Evolutionary conservation across 345 rosid genomes (phyloP), one percentile per base, ranked within the genome.

Genomic region (Combretum micranthum): DNA sequence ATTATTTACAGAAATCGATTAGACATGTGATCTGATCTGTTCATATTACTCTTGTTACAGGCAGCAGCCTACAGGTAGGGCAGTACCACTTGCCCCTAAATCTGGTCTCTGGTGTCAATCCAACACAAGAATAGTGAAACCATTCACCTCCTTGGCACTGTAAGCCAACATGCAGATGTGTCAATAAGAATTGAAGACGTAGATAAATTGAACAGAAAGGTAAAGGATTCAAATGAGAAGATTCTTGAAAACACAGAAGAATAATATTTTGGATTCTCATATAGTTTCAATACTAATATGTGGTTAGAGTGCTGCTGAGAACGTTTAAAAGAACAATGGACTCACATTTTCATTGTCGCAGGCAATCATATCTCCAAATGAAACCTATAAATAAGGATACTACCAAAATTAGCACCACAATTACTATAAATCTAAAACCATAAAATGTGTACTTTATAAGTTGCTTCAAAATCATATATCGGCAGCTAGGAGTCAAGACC

Each of bases 131-230:
- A 60, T 93, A 93, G 57, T 90, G 99, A 79, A 93, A 93, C 99
- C 99, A 90, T 68, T 93, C 99, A 53, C 99, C 99, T 76, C 99
- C 99, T 71, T 85, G 90, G 74, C 99, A 93, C 99, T 90, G 77
- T 58, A 43, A 46, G 63, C 20, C 53, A 56, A 2, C 50, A 70
- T 32, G 39, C 39, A 32, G 39, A 32, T 32, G 39, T 32, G 39
- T 32, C 39, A 61, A 20, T 8, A 43, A 64, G 9, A 32, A 32
- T 4, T 32, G 10, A 21, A 22, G 17, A 56, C 60, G 43, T 32
- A 26, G 37, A 45, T 37, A 59, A 32, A 53, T 15, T 12, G 3
- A 42, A 32, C 42, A 54, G 17, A 15, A 5, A 37, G 39, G 6
- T 25, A 53, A 54, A 13, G 16, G 15, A 32, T 12, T 9, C 17